Base-by-base conservation (phyloP, 1,284 basidiomycete genomes). In the Ustilago trichophora region DNA sequence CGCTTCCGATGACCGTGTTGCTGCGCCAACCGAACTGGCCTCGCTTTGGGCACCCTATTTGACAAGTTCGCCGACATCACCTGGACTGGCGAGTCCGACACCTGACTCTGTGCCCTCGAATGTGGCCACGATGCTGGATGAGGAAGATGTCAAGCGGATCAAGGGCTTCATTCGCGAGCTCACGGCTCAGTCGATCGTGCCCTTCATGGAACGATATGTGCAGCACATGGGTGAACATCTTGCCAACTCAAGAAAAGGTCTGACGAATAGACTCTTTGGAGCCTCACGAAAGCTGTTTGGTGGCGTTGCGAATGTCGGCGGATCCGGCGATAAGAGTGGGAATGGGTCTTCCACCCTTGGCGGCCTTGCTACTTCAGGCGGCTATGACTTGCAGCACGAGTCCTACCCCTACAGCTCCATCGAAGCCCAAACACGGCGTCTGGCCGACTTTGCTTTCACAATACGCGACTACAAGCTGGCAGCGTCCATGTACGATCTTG, bases 161-260 rank as follows among this genome's bases (percentile, higher is more conserved):
- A 89, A 89, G 0, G 87, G 88, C 36, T 93, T 98, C 71, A 87
- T 93, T 6, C 87, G 94, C 37, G 95, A 98, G 80, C 90, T 98
- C 70, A 87, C 93, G 2, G 89, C 90, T 4, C 92, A 93, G 87
- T 93, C 90, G 73, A 84, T 98, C 29, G 83, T 98, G 4, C 95
- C 95, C 0, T 97, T 91, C 89, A 93, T 98, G 91, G 95, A 98
- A 83, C 90, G 90, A 71, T 90, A 89, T 76, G 90, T 96, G 1
- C 80, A 93, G 40, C 91, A 96, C 57, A 96, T 93, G 91, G 96
- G 96, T 80, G 95, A 98, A 84, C 86, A 76, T 85, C 94, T 91
- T 76, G 88, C 89, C 16, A 90, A 91, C 15, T 91, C 89, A 19
- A 87, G 92, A 42, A 86, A 91, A 29, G 86, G 96, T 11, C 89